These are phyloP conservation scores for Apophysomyces variabilis DNA, from an alignment of 371 early-diverging fungal species.

Conservation along the genomic window DNA sequence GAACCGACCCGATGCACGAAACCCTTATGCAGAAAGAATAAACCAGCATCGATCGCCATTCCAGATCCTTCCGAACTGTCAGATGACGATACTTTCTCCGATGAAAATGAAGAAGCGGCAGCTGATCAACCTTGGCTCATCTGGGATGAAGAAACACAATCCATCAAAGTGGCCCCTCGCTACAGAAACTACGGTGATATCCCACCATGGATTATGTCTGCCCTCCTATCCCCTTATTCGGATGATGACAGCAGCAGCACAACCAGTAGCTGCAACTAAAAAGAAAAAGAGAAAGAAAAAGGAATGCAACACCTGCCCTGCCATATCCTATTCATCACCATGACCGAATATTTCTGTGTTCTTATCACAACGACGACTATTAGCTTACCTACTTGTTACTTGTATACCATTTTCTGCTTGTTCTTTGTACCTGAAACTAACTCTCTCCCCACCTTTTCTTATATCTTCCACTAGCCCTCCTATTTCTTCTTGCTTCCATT, in stretches of 20 bases:
- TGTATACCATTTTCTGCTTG: too few species aligned
- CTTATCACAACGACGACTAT: too few species aligned
- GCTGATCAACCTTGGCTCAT: neutral
- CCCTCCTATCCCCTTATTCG: neutral
- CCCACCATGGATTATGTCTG: neutral
- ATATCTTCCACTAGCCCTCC: neutral
- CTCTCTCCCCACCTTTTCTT: too few species aligned
- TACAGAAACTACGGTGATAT: neutral
- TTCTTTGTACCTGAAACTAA: too few species aligned
- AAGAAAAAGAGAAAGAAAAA: neutral
- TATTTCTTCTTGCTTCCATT: neutral
- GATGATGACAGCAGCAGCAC: neutral
- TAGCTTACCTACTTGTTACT: too few species aligned
- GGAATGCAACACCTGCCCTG: too few species aligned
- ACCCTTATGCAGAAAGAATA: neutral
- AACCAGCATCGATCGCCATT: neutral
- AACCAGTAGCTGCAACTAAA: neutral
- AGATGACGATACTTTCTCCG: neutral
- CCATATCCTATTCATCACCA: too few species aligned
- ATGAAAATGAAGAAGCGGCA: neutral
- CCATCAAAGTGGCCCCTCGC: neutral
- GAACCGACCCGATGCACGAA: neutral
- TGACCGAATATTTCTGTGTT: too few species aligned
- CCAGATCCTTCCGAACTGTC: neutral
- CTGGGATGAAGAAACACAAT: slow-evolving; percentile 5